These are phyloP conservation scores for Marasmius oreades DNA, from an alignment of 1,284 basidiomycete genomes.

Conservation along the genomic window DNA sequence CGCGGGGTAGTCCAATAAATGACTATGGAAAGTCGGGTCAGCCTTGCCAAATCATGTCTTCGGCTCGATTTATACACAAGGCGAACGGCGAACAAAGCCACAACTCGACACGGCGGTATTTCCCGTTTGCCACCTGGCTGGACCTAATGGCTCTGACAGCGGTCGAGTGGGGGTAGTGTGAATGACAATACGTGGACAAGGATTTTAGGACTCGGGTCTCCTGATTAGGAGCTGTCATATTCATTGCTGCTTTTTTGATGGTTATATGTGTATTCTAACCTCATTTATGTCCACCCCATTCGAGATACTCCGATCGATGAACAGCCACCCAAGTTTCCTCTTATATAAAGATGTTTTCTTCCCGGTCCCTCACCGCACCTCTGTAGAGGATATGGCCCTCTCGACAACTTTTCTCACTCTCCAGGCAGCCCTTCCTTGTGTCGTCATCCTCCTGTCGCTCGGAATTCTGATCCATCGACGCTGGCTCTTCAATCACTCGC, in stretches of 20 bases:
- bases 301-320: background rate
- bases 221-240: conserved; percentile 2
- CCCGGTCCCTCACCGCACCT: background rate
- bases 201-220: background rate
- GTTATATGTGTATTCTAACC: background rate
- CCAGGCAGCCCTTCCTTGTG: background rate
- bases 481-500: background rate
- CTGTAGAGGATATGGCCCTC: background rate
- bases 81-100: background rate
- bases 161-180: background rate
- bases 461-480: background rate
- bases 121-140: background rate
- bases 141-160: conserved; percentile 3
- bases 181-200: conserved; percentile 1
- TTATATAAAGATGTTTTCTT: background rate
- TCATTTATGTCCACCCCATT: background rate
- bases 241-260: background rate
- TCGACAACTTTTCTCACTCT: background rate
- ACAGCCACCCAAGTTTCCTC: background rate
- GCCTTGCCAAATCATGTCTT: background rate
- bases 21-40: background rate
- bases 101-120: background rate
- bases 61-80: background rate
- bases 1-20: background rate
- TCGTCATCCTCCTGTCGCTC: background rate